A percentile compares a stretch with the other conserved stretches of the same genome.
Evolutionary conservation across 495 filamentous ascomycete species (phyloP).

Genomic region (Penicillium parvum): DNA sequence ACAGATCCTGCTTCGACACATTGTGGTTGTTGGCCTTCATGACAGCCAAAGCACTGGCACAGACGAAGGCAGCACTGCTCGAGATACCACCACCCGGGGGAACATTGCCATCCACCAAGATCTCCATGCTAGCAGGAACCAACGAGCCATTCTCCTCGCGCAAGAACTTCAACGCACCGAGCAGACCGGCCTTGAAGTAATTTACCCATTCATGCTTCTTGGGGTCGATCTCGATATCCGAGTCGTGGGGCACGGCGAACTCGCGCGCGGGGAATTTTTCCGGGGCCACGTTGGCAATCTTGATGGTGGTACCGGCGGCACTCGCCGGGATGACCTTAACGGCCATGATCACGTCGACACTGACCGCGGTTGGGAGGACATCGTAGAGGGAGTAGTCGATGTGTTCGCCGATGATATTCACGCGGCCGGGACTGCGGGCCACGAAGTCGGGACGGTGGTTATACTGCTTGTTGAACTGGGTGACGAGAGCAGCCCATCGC

Average conservation of each 20-base stretch:
- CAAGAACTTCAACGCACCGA: conserved; percentile 75
- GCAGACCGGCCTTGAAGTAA: conserved; percentile 91
- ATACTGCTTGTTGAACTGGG: conserved; percentile 69
- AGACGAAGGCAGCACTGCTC: conserved; percentile 92
- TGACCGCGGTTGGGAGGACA: conserved; percentile 92
- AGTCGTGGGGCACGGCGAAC: conserved; percentile 64
- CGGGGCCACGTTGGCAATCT: conserved; percentile 73
- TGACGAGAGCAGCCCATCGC: conserved; percentile 69
- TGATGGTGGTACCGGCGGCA: conserved; percentile 45
- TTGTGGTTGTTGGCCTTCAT: conserved; percentile 81
- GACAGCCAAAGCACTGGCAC: conserved; percentile 81
- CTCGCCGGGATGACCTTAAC: conserved; percentile 56
- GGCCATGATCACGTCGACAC: conserved; percentile 83
- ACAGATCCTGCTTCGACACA: conserved; percentile 83
- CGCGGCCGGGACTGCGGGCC: conserved; percentile 83
- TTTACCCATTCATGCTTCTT: conserved; percentile 92
- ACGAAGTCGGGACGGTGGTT: conserved; percentile 72
- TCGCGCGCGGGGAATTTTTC: conserved; percentile 71
- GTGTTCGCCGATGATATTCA: conserved; percentile 99
- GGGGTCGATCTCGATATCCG: conserved; percentile 75
- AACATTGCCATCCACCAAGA: conserved; percentile 87
- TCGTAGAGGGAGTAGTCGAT: conserved; percentile 98
- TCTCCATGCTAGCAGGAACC: conserved; percentile 72
- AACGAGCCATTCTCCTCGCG: conserved; percentile 58
- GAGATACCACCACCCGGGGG: conserved; percentile 88